Conservation (phyloP, 805 yeast genomes). For the Ogataea trehalophila region DNA sequence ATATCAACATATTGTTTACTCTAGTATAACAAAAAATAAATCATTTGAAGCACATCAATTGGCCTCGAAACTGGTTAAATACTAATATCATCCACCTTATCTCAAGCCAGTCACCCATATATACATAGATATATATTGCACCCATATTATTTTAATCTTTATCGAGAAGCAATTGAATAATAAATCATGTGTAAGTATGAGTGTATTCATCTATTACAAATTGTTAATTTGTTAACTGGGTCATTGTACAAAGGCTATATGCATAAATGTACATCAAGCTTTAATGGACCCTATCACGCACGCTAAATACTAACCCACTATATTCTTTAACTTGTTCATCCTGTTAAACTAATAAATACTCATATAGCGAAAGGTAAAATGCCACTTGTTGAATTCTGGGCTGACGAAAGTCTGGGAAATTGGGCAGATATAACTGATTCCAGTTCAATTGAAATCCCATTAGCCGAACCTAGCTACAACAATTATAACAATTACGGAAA, state of each 20-base stretch:
- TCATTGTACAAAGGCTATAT: too few relatives aligned
- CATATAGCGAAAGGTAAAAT: conserved; percentile 34
- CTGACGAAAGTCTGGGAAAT: conserved; percentile 38
- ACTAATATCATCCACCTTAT: too few relatives aligned
- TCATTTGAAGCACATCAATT: too few relatives aligned
- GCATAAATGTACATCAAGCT: too few relatives aligned
- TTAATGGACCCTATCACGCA: too few relatives aligned
- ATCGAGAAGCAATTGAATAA: neutral
- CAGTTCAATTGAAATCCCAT: conserved; percentile 50
- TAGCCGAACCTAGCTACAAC: conserved; percentile 12
- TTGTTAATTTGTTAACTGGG: neutral
- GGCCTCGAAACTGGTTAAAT: too few relatives aligned
- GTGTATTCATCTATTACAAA: too few relatives aligned
- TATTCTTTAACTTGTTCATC: too few relatives aligned
- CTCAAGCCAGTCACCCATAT: too few relatives aligned
- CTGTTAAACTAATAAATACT: neutral
- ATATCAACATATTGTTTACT: neutral
- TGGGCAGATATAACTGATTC: conserved; percentile 67
- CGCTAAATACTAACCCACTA: too few relatives aligned
- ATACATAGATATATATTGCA: neutral
- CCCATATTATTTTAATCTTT: neutral
- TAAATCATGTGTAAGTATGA: neutral
- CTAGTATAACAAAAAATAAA: neutral
- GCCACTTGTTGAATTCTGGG: conserved; percentile 42
- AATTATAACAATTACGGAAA: conserved; percentile 7